These are phyloP conservation scores for Coemansia javaensis DNA, from an alignment of 192 early-diverging fungal species.

Conservation along the genomic window DNA sequence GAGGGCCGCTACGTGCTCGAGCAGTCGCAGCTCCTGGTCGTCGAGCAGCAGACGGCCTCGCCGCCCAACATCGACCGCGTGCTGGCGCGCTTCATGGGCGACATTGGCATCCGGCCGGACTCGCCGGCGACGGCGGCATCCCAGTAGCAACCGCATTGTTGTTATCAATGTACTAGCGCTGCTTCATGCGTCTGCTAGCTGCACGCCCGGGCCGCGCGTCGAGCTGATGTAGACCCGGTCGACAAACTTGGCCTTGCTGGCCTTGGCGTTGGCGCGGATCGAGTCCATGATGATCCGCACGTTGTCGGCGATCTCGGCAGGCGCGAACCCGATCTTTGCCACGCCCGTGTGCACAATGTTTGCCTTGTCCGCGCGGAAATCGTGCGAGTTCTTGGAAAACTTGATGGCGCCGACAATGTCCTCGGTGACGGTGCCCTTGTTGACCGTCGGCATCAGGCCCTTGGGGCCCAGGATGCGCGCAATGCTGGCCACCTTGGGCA, in stretches of 20 bases:
- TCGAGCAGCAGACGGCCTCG: slow-evolving; percentile 5
- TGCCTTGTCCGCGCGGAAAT: slow-evolving; percentile 71
- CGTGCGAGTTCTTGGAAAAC: slow-evolving; percentile 62
- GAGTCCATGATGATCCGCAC: slow-evolving; percentile 57
- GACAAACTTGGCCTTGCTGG: slow-evolving; percentile 47
- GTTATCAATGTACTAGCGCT: not conserved
- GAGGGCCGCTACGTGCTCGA: slow-evolving; percentile 46
- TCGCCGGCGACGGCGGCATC: not conserved
- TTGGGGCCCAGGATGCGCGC: slow-evolving; percentile 88
- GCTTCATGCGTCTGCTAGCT: slow-evolving; percentile 49
- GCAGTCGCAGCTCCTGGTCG: slow-evolving; percentile 18
- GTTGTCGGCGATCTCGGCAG: slow-evolving; percentile 48
- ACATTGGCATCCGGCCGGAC: slow-evolving; percentile 2
- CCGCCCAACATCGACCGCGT: slow-evolving; percentile 5
- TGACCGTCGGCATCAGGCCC: slow-evolving; percentile 91
- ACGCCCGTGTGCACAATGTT: slow-evolving; percentile 64
- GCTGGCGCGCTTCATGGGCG: slow-evolving; percentile 9
- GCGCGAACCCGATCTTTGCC: slow-evolving; percentile 35
- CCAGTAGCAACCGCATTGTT: not conserved
- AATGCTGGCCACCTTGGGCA: slow-evolving; percentile 82
- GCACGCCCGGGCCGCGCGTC: slow-evolving; percentile 66
- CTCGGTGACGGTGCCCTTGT: slow-evolving; percentile 76
- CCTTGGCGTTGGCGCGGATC: slow-evolving; percentile 55
- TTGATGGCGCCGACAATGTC: slow-evolving; percentile 64
- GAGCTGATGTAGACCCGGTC: slow-evolving; percentile 61